Conservation (phyloP, 1,284 basidiomycete species). For the Sanghuangporus weigelae region DNA sequence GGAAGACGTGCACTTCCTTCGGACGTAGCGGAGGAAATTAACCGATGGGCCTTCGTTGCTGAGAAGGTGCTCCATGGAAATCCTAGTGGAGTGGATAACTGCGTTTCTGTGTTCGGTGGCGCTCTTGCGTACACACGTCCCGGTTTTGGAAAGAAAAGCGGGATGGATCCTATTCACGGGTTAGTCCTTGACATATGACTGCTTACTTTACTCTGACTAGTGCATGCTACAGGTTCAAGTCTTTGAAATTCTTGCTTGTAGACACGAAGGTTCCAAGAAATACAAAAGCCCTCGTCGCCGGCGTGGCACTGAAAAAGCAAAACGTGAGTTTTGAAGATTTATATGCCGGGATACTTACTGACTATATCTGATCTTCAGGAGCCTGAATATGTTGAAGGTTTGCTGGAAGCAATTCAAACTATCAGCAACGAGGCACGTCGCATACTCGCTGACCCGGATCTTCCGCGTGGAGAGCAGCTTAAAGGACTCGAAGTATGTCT, state of each 20-base stretch:
- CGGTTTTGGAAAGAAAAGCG: conserved; percentile 69
- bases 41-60: conserved; percentile 90
- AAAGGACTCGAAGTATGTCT: conserved; percentile 52
- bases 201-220: conserved; percentile 16
- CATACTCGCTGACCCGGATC: conserved; percentile 70
- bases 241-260: conserved; percentile 79
- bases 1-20: conserved; percentile 60
- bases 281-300: conserved; percentile 92
- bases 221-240: conserved; percentile 50
- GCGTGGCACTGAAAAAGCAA: conserved; percentile 71
- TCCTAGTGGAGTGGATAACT: conserved; percentile 97
- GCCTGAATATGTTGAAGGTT: conserved; percentile 69
- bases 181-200: conserved; percentile 35
- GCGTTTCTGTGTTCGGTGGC: conserved; percentile 90
- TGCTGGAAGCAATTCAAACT: conserved; percentile 74
- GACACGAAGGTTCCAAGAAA: conserved; percentile 91
- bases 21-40: conserved; percentile 70
- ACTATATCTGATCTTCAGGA: conserved; percentile 42
- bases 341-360: conserved; percentile 14
- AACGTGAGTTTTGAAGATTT: conserved; percentile 40
- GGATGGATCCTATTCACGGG: conserved; percentile 85
- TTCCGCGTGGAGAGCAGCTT: conserved; percentile 58
- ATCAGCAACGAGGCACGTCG: conserved; percentile 79
- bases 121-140: conserved; percentile 88
- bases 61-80: conserved; percentile 98